Conservation (phyloP, 176 grass and related monocot species). For the Olyra latifolia region DNA sequence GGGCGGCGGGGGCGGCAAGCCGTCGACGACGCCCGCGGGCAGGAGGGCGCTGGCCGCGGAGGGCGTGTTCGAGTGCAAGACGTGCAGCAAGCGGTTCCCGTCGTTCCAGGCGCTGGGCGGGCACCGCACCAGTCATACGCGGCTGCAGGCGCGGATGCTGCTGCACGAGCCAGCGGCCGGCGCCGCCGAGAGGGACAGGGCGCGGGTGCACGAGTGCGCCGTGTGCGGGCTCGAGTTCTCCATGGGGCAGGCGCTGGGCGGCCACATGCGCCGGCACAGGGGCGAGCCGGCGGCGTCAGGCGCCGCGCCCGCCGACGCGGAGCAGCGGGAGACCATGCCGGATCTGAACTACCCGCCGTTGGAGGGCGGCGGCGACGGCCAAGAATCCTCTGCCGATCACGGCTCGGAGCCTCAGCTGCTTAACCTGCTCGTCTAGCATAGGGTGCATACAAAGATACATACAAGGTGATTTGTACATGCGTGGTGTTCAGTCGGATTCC, state of each 20-base stretch:
- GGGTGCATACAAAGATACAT: background rate
- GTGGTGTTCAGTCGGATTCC: background rate
- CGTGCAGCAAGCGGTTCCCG: conserved; percentile 54
- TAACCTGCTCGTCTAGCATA: conserved; percentile 39
- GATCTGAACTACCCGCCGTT: conserved; percentile 53
- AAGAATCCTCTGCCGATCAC: background rate
- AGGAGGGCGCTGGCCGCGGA: conserved; percentile 62
- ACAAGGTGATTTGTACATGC: too few relatives aligned
- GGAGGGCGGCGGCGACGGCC: conserved; percentile 28
- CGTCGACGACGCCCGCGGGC: background rate
- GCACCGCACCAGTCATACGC: conserved; percentile 68
- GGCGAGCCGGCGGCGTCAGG: background rate
- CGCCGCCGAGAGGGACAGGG: conserved; percentile 29
- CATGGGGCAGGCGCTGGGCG: conserved; percentile 77
- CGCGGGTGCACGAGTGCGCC: conserved; percentile 57
- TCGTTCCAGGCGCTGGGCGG: conserved; percentile 72
- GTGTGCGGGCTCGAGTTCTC: conserved; percentile 77
- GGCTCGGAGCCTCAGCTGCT: conserved; percentile 25
- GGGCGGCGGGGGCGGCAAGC: background rate
- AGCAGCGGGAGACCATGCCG: conserved; percentile 32
- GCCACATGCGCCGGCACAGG: conserved; percentile 75
- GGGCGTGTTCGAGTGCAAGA: conserved; percentile 76
- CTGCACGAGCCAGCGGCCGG: conserved; percentile 4
- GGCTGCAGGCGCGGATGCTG: conserved; percentile 55
- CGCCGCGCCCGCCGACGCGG: background rate